Evolutionary conservation across 139 green algal species (phyloP).

Genomic region (Chlorella sorokiniana): DNA sequence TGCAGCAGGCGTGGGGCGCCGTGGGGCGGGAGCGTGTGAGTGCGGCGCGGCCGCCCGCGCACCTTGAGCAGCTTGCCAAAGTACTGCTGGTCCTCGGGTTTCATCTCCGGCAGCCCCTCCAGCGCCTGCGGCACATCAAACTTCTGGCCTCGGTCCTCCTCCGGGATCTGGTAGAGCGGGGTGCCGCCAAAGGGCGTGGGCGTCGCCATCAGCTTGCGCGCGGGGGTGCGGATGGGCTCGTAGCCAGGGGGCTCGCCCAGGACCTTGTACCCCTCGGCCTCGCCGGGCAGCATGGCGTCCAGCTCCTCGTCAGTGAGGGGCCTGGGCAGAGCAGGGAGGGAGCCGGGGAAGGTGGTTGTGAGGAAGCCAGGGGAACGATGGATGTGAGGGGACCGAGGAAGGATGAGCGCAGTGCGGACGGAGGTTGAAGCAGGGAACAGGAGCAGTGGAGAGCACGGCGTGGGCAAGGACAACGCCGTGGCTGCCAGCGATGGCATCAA

Average conservation of each 20-base stretch:
- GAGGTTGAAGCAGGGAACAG: too few species aligned
- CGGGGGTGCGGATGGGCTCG: constrained; percentile 91
- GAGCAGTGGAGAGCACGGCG: too few species aligned
- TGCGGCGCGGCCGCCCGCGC: neutral
- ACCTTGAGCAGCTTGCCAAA: constrained; percentile 93
- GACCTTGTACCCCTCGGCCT: constrained; percentile 87
- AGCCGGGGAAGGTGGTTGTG: neutral
- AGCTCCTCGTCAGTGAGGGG: constrained; percentile 92
- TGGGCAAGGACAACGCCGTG: too few species aligned
- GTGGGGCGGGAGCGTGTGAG: too few species aligned
- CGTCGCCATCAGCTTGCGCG: constrained; percentile 92
- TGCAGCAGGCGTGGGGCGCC: too few species aligned
- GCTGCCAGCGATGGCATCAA: too few species aligned
- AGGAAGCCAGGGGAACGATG: neutral
- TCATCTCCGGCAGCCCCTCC: constrained; percentile 94
- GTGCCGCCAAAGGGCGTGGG: constrained; percentile 85
- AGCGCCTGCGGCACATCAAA: constrained; percentile 73
- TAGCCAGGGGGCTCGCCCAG: constrained; percentile 86
- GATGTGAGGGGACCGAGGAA: too few species aligned
- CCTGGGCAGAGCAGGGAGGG: neutral
- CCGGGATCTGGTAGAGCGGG: constrained; percentile 66
- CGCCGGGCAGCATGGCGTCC: constrained; percentile 90
- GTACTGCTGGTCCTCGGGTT: constrained; percentile 97
- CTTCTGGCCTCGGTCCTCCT: constrained; percentile 56
- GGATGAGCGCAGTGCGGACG: too few species aligned